Base-by-base conservation (phyloP, 208 protist genomes). In the Leishmania aethiopica region DNA sequence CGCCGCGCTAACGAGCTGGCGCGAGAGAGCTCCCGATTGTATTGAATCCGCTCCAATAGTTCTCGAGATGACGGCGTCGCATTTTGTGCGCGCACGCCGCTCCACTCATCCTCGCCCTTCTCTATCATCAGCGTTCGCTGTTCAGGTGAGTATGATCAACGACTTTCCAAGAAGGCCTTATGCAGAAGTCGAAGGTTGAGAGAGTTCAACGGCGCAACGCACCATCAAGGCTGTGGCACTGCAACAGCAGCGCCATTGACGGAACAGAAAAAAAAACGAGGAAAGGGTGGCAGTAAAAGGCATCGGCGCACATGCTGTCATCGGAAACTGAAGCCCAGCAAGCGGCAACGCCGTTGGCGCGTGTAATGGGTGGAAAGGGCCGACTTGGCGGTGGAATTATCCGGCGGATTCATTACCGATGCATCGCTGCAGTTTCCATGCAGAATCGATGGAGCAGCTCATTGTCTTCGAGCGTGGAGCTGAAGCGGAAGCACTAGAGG, bases 1-100 rank as follows among this genome's bases (percentile, higher is more conserved):
- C 82, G 69, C 22, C 82, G 76, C 25, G 60, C 77, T 2, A 35
- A 28, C 11, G 57, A 49, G 25, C 64, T 32, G n/a, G 70, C 6
- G 59, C 73, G 72, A 17, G 42, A 3, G 7, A 77, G 71, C 28
- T 85, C 77, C 1, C 55, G 47, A 40, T 85, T 45, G 45, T 57
- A 51, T 19, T n/a, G 55, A 1, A 85, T 70, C 35, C 77, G 77
- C 17, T 78, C 77, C 0, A 73, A 51, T 19, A 85, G 77, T 32
- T 57, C 47, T 66, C 78, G 70, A 2, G 8, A 57, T 11, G 77
- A 67, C 35, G 82, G 71, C 5, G 74, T 42, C 7, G 53, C 3
- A 25, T 32, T 51, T 3, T 3, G 19, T 8, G 4, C 6, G 0
- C 57, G 49, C 35, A 67, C 7, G 40, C 19, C 37, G 0, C 22